Base-by-base conservation (phyloP, 805 yeast species). In the Ogataea philodendri region DNA sequence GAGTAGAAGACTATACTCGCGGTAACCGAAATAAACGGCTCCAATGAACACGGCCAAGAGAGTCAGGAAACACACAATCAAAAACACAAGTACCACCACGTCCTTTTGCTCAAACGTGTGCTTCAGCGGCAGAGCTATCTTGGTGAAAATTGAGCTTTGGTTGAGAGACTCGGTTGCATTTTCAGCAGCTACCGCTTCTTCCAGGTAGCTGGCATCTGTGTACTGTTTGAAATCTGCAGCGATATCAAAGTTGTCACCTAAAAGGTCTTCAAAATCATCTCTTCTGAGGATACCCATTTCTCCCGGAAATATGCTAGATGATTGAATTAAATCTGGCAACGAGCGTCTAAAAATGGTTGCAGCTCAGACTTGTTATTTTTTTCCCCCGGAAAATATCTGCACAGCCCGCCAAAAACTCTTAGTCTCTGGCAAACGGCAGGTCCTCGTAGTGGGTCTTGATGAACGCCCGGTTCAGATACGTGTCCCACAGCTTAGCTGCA, bases 361-460 rank as follows among this genome's bases (percentile, higher is more conserved):
- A n/a, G 9, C 26, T 7, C 22, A 7, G 9, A 19, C 22, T 19
- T 19, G 10, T n/a, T n/a, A n/a, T n/a, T n/a, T n/a, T n/a, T n/a
- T n/a, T n/a, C n/a, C n/a, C n/a, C n/a, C n/a, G n/a, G n/a, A n/a
- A 27, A n/a, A 15, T 11, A 18, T 5, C 20, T 1, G 30, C 26
- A 23, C 26, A 23, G 30, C 30, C 30, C 22, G 15, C n/a, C n/a
- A n/a, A n/a, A n/a, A n/a, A n/a, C n/a, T n/a, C n/a, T 22, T 19
- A 35, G n/a, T 34, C 26, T 10, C 33, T 35, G n/a, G 28, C 35
- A 27, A 48, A 43, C 15, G 69, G 66, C 48, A 60, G 57, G 37
- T 76, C 69, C 54, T 78, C 80, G 55, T 84, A 84, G 11, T 78
- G 82, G 4, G 84, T 69, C 35, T 74, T 69, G 5, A 78, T 72